Evolutionary conservation across 2,329 filamentous ascomycete genomes (phyloP).

Genomic region (Bipolaris victoriae): DNA sequence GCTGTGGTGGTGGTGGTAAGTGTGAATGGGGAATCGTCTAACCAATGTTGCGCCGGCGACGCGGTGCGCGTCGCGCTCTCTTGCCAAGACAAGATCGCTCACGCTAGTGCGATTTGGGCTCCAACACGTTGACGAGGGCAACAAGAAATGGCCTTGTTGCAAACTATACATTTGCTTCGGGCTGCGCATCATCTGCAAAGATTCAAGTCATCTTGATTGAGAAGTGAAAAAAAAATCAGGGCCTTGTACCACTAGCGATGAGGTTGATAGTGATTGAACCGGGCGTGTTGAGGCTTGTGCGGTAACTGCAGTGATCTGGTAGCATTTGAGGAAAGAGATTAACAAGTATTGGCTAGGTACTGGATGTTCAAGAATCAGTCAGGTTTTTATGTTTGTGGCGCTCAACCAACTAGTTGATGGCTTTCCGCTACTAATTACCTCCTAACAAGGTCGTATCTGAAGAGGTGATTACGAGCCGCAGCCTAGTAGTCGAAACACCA

Average conservation of each 20-base stretch:
- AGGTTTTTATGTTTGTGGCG: too few relatives aligned
- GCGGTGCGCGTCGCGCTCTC: slow-evolving; percentile 33
- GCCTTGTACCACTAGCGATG: neutral
- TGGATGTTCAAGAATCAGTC: neutral
- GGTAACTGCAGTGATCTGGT: neutral
- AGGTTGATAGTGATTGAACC: neutral
- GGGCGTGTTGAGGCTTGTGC: neutral
- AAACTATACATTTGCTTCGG: neutral
- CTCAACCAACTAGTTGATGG: neutral
- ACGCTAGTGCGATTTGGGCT: neutral
- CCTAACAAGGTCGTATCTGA: neutral
- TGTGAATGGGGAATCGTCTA: slow-evolving; percentile 11
- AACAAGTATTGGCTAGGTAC: neutral
- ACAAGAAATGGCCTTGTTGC: neutral
- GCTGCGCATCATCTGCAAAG: neutral
- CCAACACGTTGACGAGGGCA: neutral
- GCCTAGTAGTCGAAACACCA: neutral
- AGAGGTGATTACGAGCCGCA: neutral
- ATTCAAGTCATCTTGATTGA: neutral
- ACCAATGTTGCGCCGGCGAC: slow-evolving; percentile 26
- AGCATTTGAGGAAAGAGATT: neutral
- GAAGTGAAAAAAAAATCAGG: neutral
- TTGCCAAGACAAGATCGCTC: slow-evolving; percentile 18
- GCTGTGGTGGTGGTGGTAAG: slow-evolving; percentile 17
- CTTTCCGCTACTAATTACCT: neutral